Conservation (phyloP, 2,329 filamentous ascomycete genomes). For the Ascocoryne sarcoides region DNA sequence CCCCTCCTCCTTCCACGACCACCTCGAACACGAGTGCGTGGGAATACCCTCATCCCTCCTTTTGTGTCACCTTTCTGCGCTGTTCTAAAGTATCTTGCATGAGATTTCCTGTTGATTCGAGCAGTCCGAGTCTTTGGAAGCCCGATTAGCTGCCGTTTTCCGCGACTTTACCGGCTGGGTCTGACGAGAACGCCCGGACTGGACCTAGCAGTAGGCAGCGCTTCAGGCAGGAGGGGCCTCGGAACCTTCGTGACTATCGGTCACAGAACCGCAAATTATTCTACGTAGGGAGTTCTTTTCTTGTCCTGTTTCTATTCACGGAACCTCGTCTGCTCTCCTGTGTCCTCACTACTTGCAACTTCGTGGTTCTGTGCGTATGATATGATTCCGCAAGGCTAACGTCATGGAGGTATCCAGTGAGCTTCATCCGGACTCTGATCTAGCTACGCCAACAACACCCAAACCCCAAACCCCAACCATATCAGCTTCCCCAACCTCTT, state of each 20-base stretch:
- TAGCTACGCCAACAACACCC: constrained; percentile 6
- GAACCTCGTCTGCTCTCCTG: no score
- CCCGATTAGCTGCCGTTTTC: no score
- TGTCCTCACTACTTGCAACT: no score
- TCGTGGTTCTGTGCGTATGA: no score
- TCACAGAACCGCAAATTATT: constrained; percentile 3
- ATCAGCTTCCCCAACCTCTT: constrained; percentile 8
- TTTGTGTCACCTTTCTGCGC: background rate
- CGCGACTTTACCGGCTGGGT: no score
- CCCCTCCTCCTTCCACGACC: background rate
- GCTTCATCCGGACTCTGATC: constrained; percentile 10
- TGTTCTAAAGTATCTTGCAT: background rate
- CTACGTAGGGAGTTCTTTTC: no score
- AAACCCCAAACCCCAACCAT: constrained; percentile 10
- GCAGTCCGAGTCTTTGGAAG: no score
- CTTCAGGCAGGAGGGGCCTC: constrained; percentile 10
- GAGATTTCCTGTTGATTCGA: no score
- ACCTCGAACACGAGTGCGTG: background rate
- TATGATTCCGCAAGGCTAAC: constrained; percentile 26
- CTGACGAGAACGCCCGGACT: constrained; percentile 10
- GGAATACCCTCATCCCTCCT: background rate
- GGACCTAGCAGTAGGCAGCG: constrained; percentile 8
- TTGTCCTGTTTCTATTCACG: no score
- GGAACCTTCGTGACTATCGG: constrained; percentile 3
- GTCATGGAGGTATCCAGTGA: constrained; percentile 24